These are phyloP conservation scores for Lunasporangiospora selenospora DNA, from an alignment of 192 early-diverging fungal species.

Conservation along the genomic window DNA sequence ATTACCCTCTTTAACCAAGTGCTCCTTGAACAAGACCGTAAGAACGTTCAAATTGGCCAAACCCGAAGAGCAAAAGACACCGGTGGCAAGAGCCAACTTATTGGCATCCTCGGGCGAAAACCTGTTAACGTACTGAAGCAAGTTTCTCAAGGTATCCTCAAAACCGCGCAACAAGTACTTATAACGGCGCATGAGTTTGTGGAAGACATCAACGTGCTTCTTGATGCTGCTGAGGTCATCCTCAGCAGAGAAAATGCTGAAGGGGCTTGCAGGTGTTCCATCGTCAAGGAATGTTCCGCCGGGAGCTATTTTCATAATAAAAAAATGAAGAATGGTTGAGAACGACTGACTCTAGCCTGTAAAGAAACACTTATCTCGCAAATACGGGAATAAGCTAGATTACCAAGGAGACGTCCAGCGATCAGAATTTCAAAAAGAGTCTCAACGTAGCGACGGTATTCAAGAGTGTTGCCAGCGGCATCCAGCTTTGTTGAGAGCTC, in stretches of 20 bases:
- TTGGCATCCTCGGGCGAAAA: slow-evolving; percentile 78
- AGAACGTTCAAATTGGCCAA: slow-evolving; percentile 78
- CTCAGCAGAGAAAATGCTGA: slow-evolving; percentile 78
- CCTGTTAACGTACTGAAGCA: slow-evolving; percentile 92
- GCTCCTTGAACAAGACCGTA: slow-evolving; percentile 85
- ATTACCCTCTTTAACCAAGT: slow-evolving; percentile 90
- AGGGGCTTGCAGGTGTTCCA: slow-evolving; percentile 78
- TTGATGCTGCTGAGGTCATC: slow-evolving; percentile 73
- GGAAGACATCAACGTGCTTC: slow-evolving; percentile 84
- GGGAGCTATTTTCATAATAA: slow-evolving; percentile 58
- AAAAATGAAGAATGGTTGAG: not conserved
- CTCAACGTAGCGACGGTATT: slow-evolving; percentile 96
- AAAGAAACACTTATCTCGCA: not conserved
- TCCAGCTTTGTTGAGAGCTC: slow-evolving; percentile 81
- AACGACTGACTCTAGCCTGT: not conserved
- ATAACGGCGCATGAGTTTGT: slow-evolving; percentile 91
- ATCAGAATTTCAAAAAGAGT: slow-evolving; percentile 94
- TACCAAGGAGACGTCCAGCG: slow-evolving; percentile 90
- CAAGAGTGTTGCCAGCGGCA: slow-evolving; percentile 82
- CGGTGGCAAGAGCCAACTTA: slow-evolving; percentile 82
- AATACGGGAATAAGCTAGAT: not conserved
- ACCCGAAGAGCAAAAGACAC: slow-evolving; percentile 71
- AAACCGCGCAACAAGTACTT: slow-evolving; percentile 91
- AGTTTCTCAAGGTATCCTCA: slow-evolving; percentile 84
- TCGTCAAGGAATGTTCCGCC: slow-evolving; percentile 82